Evolutionary conservation across 495 filamentous ascomycete genomes (phyloP), one percentile per base, ranked within the genome.

Genomic region (Neurospora hispaniola): DNA sequence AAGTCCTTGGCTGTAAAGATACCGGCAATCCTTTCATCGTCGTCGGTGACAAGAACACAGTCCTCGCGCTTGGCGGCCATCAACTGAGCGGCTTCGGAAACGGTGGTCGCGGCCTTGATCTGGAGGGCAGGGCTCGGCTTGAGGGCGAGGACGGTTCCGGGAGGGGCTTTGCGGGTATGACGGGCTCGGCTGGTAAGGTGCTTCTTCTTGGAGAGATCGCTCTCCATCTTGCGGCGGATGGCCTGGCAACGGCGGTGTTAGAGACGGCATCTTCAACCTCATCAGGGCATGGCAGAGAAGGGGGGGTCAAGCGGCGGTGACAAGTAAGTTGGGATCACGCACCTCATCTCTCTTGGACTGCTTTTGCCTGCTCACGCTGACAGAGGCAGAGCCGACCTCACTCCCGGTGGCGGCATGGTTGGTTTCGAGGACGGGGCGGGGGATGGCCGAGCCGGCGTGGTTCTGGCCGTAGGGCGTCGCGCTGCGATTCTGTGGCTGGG

Each of bases 1-100:
- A 99, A 87, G 85, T 99, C 96, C 86, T 99, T 99, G 42, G 96
- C 96, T 4, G 96, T 99, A 82, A 99, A 99, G 76, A 99, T 99
- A 82, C 96, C 96, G 12, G 96, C 90, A 81, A 99, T 98, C 9
- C 96, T 88, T 73, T 99, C 96, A 83, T 99, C 94, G 73, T 98
- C 96, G 78, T 98, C 95, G 35, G 96, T 99, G 44, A 99, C 96
- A 71, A 99, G 85, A n/a, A 99, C 96, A 79, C 96, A 99, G 83
- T 99, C 96, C 79, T 98, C 96, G 72, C 96, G 88, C 87, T 99
- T 99, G 40, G 96, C 96, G 40, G 96, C 96, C 96, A 99, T 99
- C 79, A 99, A 85, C 84, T 99, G 96, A 41, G 96, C 95, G 43
- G 96, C 96, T 81, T 98, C 96, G 62, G 96, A 91, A 72, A 99